These are phyloP conservation scores for Lathyrus oleraceus DNA, from an alignment of 306 rosid species.

Conservation along the genomic window DNA sequence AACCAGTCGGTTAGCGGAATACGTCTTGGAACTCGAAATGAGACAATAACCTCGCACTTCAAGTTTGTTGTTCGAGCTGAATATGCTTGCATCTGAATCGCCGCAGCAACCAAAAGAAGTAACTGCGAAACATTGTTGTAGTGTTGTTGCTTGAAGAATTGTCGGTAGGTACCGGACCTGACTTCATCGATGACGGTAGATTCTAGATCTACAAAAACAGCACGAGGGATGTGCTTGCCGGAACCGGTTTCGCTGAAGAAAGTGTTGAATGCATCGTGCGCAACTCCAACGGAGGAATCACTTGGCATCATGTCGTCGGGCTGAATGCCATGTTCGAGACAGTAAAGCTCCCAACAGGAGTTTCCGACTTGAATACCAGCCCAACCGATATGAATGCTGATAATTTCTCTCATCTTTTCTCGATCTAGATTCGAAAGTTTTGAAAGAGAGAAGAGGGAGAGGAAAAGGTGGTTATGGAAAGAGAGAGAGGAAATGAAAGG, in stretches of 20 bases:
- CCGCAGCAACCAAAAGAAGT: too few species aligned
- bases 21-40: too few species aligned
- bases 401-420: constrained; percentile 78
- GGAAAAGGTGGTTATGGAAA: neutral
- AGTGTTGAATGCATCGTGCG: constrained; percentile 93
- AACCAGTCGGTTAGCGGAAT: too few species aligned
- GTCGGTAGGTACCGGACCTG: constrained; percentile 77
- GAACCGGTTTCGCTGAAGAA: constrained; percentile 97
- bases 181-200: constrained; percentile 98
- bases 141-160: too few species aligned
- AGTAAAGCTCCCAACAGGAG: constrained; percentile 99
- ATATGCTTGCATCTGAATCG: too few species aligned
- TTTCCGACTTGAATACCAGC: constrained; percentile 98
- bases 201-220: constrained; percentile 90
- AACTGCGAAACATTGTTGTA: too few species aligned
- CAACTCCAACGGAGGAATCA: constrained; percentile 69
- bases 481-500: neutral
- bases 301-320: constrained; percentile 92
- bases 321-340: constrained; percentile 96
- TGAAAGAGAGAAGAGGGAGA: neutral
- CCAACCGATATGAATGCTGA: constrained; percentile 95
- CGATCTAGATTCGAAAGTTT: neutral
- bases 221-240: constrained; percentile 94
- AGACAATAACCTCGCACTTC: too few species aligned
- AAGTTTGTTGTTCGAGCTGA: too few species aligned